Evolutionary conservation across 2,329 filamentous ascomycete genomes (phyloP).

Genomic region (Exophiala sideris): DNA sequence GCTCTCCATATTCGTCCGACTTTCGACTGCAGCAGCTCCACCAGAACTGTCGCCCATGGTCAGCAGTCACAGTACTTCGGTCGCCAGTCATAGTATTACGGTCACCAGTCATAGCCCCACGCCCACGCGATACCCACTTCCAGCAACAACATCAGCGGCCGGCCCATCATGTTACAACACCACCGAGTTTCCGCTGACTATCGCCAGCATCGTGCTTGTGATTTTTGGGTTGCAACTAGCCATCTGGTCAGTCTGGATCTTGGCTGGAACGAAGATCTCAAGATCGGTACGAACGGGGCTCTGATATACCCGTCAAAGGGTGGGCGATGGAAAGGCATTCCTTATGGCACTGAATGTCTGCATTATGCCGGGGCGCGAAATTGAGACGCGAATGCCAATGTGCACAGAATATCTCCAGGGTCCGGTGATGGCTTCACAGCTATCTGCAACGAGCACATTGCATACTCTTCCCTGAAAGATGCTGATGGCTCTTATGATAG

Average conservation of each 20-base stretch:
- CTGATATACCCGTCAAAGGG: not conserved
- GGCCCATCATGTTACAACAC: constrained; percentile 1
- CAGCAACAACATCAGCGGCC: not conserved
- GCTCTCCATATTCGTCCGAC: too few species aligned
- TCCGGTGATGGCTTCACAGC: too few species aligned
- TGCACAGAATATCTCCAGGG: too few species aligned
- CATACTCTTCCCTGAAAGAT: too few species aligned
- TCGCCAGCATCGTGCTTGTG: constrained; percentile 1
- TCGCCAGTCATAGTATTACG: too few species aligned
- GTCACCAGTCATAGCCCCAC: too few species aligned
- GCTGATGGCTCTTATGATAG: not conserved
- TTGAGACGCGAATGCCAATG: too few species aligned
- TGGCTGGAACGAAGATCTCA: not conserved
- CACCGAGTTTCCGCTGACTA: not conserved
- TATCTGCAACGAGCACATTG: too few species aligned
- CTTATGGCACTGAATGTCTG: not conserved
- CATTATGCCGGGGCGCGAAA: too few species aligned
- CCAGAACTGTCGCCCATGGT: too few species aligned
- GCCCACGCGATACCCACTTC: not conserved
- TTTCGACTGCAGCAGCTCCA: too few species aligned
- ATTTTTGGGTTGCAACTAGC: not conserved
- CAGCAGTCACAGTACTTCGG: too few species aligned
- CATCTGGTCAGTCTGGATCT: constrained; percentile 5
- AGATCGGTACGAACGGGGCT: not conserved
- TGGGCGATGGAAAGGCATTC: not conserved